Evolutionary conservation across 768 basidiomycete species (phyloP), one percentile per base, ranked within the genome.

Genomic region (Tylopilus felleus): DNA sequence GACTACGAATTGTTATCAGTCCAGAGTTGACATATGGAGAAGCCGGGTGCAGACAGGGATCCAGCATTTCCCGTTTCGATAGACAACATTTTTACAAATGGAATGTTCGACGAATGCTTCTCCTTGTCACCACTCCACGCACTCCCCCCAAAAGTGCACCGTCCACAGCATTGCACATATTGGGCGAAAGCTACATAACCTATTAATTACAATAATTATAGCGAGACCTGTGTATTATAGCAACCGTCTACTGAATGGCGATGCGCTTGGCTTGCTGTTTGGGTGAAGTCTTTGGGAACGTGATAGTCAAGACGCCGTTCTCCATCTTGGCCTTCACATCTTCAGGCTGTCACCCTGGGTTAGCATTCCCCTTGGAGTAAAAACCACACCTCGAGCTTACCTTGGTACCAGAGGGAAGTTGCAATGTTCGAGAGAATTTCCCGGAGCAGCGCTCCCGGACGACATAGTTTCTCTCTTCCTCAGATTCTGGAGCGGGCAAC

Each of bases 401-500:
- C 74, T 80, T 76, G 35, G 75, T 66, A n/a, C 79, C 78, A 36
- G 69, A 51, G 10, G 81, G 80, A 45, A 82, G 67, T 29, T 74
- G 72, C 43, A 82, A 46, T 2, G 74, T 73, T 13, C 79, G 66
- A 23, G 74, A 69, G 66, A 80, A 79, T 47, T 70, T 76, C 41
- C 78, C 80, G 41, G 54, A 73, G 14, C 68, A 68, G 35, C 79
- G 69, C 63, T 82, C 80, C 13, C 72, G 69, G 13, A 81, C 64
- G 33, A 71, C 69, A 51, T 75, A 80, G 2, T 68, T 73, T 13
- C 53, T 55, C 52, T 75, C 71, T 8, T 74, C 73, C 25, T 65
- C 63, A 4, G 73, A 63, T 1, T 61, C 42, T 1, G 73, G 68
- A 4, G 61, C 42, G 12, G 67, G 65, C 23, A 60, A 70, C 62